These are phyloP conservation scores for Suillus spraguei DNA, from an alignment of 768 basidiomycete genomes.

Conservation along the genomic window DNA sequence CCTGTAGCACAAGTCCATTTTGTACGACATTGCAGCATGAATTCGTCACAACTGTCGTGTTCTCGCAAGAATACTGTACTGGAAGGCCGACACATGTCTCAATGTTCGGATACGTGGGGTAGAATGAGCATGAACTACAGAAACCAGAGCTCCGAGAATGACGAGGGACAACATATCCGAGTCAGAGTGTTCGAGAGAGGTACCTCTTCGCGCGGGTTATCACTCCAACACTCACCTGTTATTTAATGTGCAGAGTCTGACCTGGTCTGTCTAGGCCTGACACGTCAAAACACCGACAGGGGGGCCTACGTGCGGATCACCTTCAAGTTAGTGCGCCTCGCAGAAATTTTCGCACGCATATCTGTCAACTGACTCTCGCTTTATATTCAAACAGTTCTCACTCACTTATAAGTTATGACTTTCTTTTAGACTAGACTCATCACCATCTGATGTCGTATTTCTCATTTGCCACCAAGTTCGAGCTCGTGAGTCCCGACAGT, in stretches of 20 bases:
- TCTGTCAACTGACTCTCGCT: background rate
- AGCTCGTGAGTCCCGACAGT: background rate
- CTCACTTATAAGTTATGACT: background rate
- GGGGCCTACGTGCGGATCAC: background rate
- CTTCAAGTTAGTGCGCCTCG: background rate
- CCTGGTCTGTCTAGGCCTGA: background rate
- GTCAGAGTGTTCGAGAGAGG: constrained; percentile 12
- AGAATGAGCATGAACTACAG: constrained; percentile 19
- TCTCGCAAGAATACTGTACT: constrained; percentile 63
- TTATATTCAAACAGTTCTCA: background rate
- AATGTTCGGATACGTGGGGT: constrained; percentile 41
- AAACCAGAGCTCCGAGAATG: constrained; percentile 16
- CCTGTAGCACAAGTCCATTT: constrained; percentile 66
- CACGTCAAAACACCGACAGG: background rate
- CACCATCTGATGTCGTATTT: background rate
- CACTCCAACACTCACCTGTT: constrained; percentile 4
- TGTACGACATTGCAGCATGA: constrained; percentile 69
- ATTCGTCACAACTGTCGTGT: constrained; percentile 55
- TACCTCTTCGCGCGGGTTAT: constrained; percentile 15
- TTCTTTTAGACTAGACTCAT: background rate
- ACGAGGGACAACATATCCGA: constrained; percentile 20
- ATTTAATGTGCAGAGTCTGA: background rate
- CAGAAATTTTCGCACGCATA: background rate
- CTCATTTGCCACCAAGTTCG: background rate
- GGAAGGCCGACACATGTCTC: constrained; percentile 48